A percentile compares a stretch with the other conserved stretches of the same genome.
Evolutionary conservation across 2,329 filamentous ascomycete species (phyloP).

Genomic region (Paracamarosporium sp.): DNA sequence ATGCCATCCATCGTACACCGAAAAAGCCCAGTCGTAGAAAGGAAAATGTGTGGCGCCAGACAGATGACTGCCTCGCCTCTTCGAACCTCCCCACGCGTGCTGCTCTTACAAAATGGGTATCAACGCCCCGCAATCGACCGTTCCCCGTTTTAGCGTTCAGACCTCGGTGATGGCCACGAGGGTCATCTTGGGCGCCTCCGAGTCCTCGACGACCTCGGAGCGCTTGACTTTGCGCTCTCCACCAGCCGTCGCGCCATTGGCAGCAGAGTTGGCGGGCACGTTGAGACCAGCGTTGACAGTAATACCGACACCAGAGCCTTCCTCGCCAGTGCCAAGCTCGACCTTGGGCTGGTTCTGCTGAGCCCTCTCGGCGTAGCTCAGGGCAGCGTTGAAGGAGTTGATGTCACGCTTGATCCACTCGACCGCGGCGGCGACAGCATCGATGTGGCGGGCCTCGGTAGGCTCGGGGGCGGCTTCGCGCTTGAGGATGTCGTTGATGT

Average conservation of each 20-base stretch:
- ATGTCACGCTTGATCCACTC: constrained; percentile 57
- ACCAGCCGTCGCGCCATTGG: constrained; percentile 33
- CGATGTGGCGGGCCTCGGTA: constrained; percentile 28
- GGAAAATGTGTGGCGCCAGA: constrained; percentile 3
- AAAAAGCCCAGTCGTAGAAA: constrained; percentile 7
- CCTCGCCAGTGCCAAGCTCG: constrained; percentile 56
- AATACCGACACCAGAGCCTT: constrained; percentile 46
- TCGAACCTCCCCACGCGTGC: constrained; percentile 10
- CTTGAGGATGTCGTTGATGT: constrained; percentile 35
- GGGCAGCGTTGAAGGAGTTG: constrained; percentile 56
- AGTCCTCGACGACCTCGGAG: constrained; percentile 37
- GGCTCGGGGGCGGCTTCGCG: constrained; percentile 27
- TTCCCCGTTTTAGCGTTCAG: constrained; percentile 17
- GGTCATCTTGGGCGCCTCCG: constrained; percentile 46
- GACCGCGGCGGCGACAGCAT: constrained; percentile 41
- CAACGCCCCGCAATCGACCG: constrained; percentile 8
- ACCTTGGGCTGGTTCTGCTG: constrained; percentile 56
- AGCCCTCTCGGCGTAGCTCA: constrained; percentile 56
- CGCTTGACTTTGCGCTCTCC: constrained; percentile 29
- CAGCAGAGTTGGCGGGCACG: constrained; percentile 46
- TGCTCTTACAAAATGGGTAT: constrained; percentile 11
- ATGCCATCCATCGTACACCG: neutral
- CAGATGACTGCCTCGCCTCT: neutral
- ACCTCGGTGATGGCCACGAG: constrained; percentile 49
- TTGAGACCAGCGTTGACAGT: constrained; percentile 47